These are phyloP conservation scores for Leishmania turanica DNA, from an alignment of 208 protist species.

Conservation along the genomic window DNA sequence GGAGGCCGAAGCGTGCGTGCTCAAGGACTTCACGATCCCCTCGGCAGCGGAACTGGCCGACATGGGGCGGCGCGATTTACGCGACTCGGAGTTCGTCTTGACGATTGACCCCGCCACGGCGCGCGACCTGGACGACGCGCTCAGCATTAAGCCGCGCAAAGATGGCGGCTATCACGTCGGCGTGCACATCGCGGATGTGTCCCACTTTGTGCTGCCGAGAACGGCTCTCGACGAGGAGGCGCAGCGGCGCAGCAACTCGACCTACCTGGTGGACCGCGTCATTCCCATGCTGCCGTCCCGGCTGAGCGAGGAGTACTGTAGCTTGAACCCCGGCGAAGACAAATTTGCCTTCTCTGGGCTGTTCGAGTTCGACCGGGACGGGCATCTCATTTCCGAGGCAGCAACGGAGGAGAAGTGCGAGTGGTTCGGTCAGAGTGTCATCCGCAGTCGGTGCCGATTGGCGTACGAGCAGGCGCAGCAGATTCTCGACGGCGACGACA, in stretches of 20 bases:
- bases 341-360: slow-evolving; percentile 91
- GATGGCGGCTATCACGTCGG: slow-evolving; percentile 78
- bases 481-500: slow-evolving; percentile 64
- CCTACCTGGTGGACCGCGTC: slow-evolving; percentile 88
- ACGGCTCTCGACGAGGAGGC: slow-evolving; percentile 91
- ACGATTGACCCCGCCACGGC: slow-evolving; percentile 90
- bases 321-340: slow-evolving; percentile 81
- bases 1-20: slow-evolving; percentile 72
- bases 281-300: slow-evolving; percentile 93
- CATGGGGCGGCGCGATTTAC: slow-evolving; percentile 69
- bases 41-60: slow-evolving; percentile 38
- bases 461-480: slow-evolving; percentile 86
- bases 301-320: slow-evolving; percentile 90
- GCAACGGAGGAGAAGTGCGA: slow-evolving; percentile 22
- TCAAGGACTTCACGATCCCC: slow-evolving; percentile 46
- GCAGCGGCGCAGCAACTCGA: slow-evolving; percentile 67
- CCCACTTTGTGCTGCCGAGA: slow-evolving; percentile 79
- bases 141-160: slow-evolving; percentile 58
- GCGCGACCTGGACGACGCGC: slow-evolving; percentile 89
- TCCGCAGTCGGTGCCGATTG: slow-evolving; percentile 85
- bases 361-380: slow-evolving; percentile 77
- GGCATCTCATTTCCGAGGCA: slow-evolving; percentile 63
- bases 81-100: slow-evolving; percentile 79
- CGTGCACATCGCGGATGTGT: slow-evolving; percentile 96
- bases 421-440: slow-evolving; percentile 91